phyloP scores from a whole-genome alignment of 2,329 filamentous ascomycete genomes.

The Sclerotiophoma versabilis region DNA sequence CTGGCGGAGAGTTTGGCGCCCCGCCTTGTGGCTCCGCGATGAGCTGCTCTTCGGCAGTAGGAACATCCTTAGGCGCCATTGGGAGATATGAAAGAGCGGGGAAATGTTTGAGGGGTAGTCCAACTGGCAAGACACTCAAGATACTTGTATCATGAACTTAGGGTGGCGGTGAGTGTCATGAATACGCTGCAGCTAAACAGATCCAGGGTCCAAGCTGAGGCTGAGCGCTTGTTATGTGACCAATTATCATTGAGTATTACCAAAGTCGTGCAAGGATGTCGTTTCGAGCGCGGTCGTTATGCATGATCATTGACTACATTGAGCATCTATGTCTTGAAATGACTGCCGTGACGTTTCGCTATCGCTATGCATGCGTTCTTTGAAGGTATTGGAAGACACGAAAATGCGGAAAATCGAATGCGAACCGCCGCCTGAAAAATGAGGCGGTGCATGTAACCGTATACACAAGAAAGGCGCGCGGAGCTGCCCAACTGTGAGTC shows the following conservation, averaged over 20 bases:
- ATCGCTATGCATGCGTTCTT: constrained; percentile 14
- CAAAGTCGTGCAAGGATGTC: constrained; percentile 25
- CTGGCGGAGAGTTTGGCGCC: constrained; percentile 61
- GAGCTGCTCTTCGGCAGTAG: constrained; percentile 43
- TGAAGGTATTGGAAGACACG: neutral
- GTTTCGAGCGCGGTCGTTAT: constrained; percentile 8
- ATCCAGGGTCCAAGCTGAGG: constrained; percentile 39
- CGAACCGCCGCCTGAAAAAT: neutral
- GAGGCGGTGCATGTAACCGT: constrained; percentile 6
- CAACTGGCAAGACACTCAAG: neutral
- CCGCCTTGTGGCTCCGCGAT: constrained; percentile 54
- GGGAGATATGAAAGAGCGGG: constrained; percentile 4
- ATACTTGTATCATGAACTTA: constrained; percentile 24
- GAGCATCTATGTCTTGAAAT: constrained; percentile 2
- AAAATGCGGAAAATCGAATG: constrained; percentile 7
- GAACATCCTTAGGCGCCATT: constrained; percentile 38
- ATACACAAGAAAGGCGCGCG: constrained; percentile 11
- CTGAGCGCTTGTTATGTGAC: constrained; percentile 16
- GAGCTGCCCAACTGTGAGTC: constrained; percentile 11
- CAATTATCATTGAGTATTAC: constrained; percentile 32
- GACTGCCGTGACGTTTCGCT: constrained; percentile 6
- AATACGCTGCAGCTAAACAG: constrained; percentile 22
- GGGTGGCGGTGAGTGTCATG: constrained; percentile 32
- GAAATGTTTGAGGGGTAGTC: neutral
- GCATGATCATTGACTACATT: constrained; percentile 6